phyloP scores from a whole-genome alignment of 495 filamentous ascomycete species.

The Lasiosphaeria ovina region DNA sequence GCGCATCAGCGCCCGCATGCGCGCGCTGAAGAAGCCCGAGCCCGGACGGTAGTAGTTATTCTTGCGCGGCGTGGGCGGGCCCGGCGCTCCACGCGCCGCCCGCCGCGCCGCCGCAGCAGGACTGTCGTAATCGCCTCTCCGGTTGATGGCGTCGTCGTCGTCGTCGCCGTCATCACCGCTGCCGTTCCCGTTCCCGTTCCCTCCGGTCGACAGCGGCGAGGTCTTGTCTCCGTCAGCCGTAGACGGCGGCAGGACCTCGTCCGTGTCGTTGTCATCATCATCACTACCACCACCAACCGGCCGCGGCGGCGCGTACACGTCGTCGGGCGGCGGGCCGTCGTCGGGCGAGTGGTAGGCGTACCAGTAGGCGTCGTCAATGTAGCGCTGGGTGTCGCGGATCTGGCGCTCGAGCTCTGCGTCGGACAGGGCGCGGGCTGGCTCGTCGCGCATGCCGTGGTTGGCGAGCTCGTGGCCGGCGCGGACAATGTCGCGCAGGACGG shows the following conservation, averaged over 20 bases:
- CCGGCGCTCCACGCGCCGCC: too few relatives aligned
- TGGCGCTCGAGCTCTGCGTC: slow-evolving; percentile 40
- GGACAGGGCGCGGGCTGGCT: slow-evolving; percentile 55
- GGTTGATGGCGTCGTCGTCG: too few relatives aligned
- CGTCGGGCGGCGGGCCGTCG: slow-evolving; percentile 12
- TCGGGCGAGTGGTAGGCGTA: slow-evolving; percentile 27
- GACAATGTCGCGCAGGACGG: slow-evolving; percentile 59
- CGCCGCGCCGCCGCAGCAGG: too few relatives aligned
- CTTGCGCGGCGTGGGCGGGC: slow-evolving; percentile 6
- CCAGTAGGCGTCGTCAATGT: slow-evolving; percentile 56
- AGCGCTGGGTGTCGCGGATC: slow-evolving; percentile 44
- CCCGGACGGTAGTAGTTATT: slow-evolving; percentile 72
- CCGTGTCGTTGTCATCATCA: too few relatives aligned
- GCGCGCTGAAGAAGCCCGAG: slow-evolving; percentile 70
- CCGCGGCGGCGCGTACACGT: background rate
- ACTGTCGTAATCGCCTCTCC: too few relatives aligned
- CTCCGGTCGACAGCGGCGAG: too few relatives aligned
- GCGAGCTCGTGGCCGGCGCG: slow-evolving; percentile 66
- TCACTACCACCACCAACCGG: too few relatives aligned
- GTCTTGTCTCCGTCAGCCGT: too few relatives aligned
- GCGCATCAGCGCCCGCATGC: slow-evolving; percentile 58
- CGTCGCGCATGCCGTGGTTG: slow-evolving; percentile 85
- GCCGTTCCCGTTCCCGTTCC: too few relatives aligned
- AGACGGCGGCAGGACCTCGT: too few relatives aligned
- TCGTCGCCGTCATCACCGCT: too few relatives aligned